Evolutionary conservation across 1,284 basidiomycete species (phyloP), one percentile per base, ranked within the genome.

Genomic region (Leccinum huronense): DNA sequence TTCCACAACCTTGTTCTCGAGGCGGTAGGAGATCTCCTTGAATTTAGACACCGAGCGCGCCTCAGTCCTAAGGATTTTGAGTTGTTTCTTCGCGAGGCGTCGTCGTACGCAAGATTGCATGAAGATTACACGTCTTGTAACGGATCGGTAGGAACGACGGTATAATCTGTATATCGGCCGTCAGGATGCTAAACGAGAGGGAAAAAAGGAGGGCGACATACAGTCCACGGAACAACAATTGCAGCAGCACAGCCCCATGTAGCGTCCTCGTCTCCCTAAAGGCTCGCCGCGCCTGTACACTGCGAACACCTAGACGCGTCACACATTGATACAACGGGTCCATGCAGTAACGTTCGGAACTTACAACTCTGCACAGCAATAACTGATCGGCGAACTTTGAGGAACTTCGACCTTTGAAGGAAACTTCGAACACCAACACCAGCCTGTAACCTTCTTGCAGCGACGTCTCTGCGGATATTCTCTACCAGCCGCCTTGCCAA

Each of bases 1-100:
- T 76, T 99, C 97, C 65, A 99, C 94, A 58, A 99, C 97, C 81
- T 99, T 99, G 85, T 99, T 99, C 81, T 99, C 97, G 66, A 99
- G 84, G 71, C 88, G 89, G 77, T 98, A 99, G 0, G 97, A 98
- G 69, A 98, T 98, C 80, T 99, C 97, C 80, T 99, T 98, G 86
- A 97, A 70, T 77, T 97, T 98, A 70, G 92, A 92, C 34, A 97
- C 97, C 1, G 97, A 98, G 62, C 95, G 94, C 27, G 97, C 97
- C 77, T 99, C 97, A 30, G 89, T 86, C 72, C 87, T 90, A 66
- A 98, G 86, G 8, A 81, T 83, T 69, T 90, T 90, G 63, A 99
- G 86, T 75, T 98, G 89, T 69, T 89, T 91, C 66, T 90, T 87
- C 33, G 97, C 97, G 58, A 93, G 80, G 54, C 94, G 89, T 34